These are phyloP conservation scores for Lycium ferocissimum DNA, from an alignment of 257 asterid species.

Conservation along the genomic window DNA sequence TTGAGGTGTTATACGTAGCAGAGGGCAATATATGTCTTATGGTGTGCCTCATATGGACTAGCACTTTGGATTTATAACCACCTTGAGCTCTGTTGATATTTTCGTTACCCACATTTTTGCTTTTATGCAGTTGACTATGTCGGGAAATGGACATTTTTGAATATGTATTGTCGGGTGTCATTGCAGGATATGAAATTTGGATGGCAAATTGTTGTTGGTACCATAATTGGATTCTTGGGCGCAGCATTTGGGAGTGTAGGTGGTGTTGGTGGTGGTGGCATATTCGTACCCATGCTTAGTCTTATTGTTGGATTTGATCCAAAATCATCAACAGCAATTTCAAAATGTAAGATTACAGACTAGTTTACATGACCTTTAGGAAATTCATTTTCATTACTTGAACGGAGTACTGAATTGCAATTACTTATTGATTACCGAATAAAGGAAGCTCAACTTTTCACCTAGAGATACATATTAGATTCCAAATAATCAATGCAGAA, in stretches of 20 bases:
- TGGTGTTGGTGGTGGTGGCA: slow-evolving; percentile 99
- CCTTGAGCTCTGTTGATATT: not conserved
- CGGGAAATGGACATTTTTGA: not conserved
- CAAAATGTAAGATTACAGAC: slow-evolving; percentile 71
- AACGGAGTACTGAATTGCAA: not conserved
- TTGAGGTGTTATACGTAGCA: not conserved
- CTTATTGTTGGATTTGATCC: slow-evolving; percentile 88
- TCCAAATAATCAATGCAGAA: no score
- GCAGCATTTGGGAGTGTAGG: slow-evolving; percentile 99
- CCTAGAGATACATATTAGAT: no score
- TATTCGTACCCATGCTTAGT: slow-evolving; percentile 94
- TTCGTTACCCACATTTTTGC: not conserved
- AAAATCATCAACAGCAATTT: slow-evolving; percentile 92
- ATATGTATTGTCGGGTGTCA: not conserved
- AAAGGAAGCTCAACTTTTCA: not conserved
- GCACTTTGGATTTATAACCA: not conserved
- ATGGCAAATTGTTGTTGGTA: slow-evolving; percentile 76
- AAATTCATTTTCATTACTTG: slow-evolving; percentile 1
- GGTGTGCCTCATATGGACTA: slow-evolving; percentile 4
- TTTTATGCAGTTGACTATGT: slow-evolving; percentile 2
- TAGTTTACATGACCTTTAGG: not conserved
- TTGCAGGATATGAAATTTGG: slow-evolving; percentile 78
- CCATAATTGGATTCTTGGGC: slow-evolving; percentile 88
- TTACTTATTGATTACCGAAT: not conserved
- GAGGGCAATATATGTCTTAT: not conserved